A percentile compares a stretch with the other conserved stretches of the same genome.
Conservation (phyloP, 805 yeast genomes). For the Metschnikowia amazonensis region DNA sequence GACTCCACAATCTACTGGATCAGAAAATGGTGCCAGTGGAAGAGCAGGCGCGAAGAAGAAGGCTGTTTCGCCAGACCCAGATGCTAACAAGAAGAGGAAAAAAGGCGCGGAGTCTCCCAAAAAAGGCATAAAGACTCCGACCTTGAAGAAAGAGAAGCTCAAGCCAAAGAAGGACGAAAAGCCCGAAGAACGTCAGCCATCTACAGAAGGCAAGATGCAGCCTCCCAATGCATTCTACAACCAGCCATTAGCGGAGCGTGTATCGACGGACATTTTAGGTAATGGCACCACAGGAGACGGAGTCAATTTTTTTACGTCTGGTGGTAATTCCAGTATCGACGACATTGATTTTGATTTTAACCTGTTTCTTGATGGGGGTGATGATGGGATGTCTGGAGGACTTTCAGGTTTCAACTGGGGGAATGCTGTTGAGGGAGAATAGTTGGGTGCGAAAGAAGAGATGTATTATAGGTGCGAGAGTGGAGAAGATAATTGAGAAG, state of each 20-base stretch:
- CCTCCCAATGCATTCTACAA: constrained; percentile 24
- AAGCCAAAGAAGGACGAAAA: constrained; percentile 17
- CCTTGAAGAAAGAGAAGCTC: constrained; percentile 20
- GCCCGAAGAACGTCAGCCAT: background rate
- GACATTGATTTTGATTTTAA: constrained; percentile 45
- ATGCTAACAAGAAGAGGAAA: constrained; percentile 30
- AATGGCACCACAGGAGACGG: constrained; percentile 15
- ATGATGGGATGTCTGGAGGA: constrained; percentile 29
- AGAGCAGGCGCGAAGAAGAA: constrained; percentile 5
- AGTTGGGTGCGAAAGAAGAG: too few species aligned
- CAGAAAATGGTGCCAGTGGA: constrained; percentile 9
- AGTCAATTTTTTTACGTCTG: constrained; percentile 21
- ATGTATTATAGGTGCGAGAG: too few species aligned
- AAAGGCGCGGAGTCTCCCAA: constrained; percentile 35
- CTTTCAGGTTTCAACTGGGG: constrained; percentile 40
- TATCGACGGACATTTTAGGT: constrained; percentile 34
- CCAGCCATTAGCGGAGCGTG: constrained; percentile 30
- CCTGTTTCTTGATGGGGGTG: constrained; percentile 36
- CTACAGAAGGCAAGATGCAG: constrained; percentile 16
- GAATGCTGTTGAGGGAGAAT: constrained; percentile 24
- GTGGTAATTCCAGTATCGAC: constrained; percentile 29
- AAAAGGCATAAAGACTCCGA: constrained; percentile 18
- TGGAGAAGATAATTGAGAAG: too few species aligned
- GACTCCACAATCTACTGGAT: constrained; percentile 16
- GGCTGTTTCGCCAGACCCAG: constrained; percentile 27